Base-by-base conservation (phyloP, 345 rosid species). In the Arabis hirsuta region DNA sequence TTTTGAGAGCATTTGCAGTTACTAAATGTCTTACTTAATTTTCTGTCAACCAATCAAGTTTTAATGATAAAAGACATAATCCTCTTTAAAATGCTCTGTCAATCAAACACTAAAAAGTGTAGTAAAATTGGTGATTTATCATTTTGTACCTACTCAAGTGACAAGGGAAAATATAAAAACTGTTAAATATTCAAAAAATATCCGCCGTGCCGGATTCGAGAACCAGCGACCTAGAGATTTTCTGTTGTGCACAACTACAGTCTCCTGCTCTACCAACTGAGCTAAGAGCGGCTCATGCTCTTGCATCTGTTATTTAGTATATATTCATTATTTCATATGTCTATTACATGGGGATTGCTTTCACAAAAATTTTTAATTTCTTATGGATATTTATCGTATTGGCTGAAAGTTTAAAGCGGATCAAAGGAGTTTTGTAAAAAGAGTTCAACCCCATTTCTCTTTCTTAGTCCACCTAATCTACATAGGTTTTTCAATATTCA, bases 251-350 rank as follows among this genome's bases (percentile, higher is more conserved):
- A 13, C 65, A 57, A 29, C 39, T 54, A 29, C 59, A 87, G 93
- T 84, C 94, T 91, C 85, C 96, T 91, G 90, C 97, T 84, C 92
- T 89, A 38, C 91, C 96, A 87, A 84, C 97, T 89, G 92, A 88
- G 92, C 95, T 85, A 90, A 90, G 85, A 89, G 84, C 90, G 92
- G 88, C 6, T 5, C 0, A 2, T 8, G 0, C 1, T 2, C 0
- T 3, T 8, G 0, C 1, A 2, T 19, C 54, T 46, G 9, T 3
- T 1, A 1, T 46, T 16, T 46, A 7, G 0, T 16, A 7, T 46
- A 46, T 46, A 45, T 1, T 0, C 16, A n/a, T n/a, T n/a, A 6
- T 34, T 22, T 22, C 24, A 22, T 22, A 22, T 22, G 24, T 22
- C 24, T 22, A 22, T 22, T 22, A 22, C 24, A 22, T 22, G 24